Evolutionary conservation across 2,329 filamentous ascomycete genomes (phyloP), one percentile per base, ranked within the genome.

Genomic region (Arthroderma uncinatum): DNA sequence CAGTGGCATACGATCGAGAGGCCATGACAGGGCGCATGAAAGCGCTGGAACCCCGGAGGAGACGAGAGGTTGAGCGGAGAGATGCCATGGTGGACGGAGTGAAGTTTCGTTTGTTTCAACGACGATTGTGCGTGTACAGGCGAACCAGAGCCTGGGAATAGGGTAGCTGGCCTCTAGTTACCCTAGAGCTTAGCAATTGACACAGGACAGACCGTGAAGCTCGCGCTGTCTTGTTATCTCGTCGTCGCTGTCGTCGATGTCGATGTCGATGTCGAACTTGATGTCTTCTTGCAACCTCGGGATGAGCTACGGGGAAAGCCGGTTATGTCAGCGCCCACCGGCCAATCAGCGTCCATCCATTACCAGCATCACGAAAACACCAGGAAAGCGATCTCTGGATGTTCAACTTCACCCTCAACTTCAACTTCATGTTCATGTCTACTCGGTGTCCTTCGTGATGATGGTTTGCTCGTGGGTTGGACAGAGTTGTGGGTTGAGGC

Each of bases 1-100:
- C 70, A 39, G 76, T 77, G 62, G 76, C 75, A 70, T 77, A 78
- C 56, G 72, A 71, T 65, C 75, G 71, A 65, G 70, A 67, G 58
- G 66, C 60, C 53, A 71, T 65, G 37, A 59, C 57, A 55, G 73
- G 69, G 55, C 71, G 68, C 68, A 74, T 74, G 57, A 74, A 63
- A 55, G 73, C 69, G 63, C 71, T 68, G 61, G 73, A 68, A 55
- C 70, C 68, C 62, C 73, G 70, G 64, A 74, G 63, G 56, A 76
- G 66, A 64, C 74, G 74, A 64, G 74, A 74, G 48, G 74, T 73
- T 59, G 75, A 69, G 63, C 75, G 75, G 66, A 77, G 72, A 65
- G 75, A 73, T 64, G 76, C 73, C 76, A 78, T 78, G 64, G 65
- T 64, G 67, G 59, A 55, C 23, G 12, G 47, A 60, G 58, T 48